Base-by-base conservation (phyloP, 768 basidiomycete genomes). In the Leucocoprinus sp. region DNA sequence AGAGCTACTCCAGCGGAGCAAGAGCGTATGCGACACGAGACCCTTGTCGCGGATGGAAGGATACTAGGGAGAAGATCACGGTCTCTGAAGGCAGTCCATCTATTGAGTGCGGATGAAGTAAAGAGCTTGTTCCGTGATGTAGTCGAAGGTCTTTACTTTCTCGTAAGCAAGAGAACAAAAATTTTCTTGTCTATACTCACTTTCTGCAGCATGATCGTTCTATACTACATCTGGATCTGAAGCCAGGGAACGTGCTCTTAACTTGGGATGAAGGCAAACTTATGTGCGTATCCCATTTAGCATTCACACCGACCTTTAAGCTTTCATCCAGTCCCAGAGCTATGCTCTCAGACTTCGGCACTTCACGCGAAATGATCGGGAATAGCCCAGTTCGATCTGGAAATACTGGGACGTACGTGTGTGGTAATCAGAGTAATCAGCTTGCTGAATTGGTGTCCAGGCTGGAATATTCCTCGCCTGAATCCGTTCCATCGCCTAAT, bases 261-360 rank as follows among this genome's bases (percentile, higher is more conserved):
- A 93, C 93, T 4, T 90, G 84, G 80, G 92, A 95, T 52, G 88
- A 93, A 52, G 88, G 84, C 11, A 71, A 68, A 47, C 67, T 93
- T 27, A 84, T 91, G 89, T 86, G 54, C 49, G 82, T 62, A 24
- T 21, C 35, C 35, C n/a, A 43, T 22, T 28, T 37, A 21, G n/a
- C n/a, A n/a, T 15, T 14, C 14, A 17, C 35, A 0, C 37, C 39
- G 39, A 26, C 26, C 50, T 22, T 44, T 8, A 42, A 27, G 29
- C 28, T 39, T 47, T 48, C 34, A 33, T 22, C 7, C 38, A 93
- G 92, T 48, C 93, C 93, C 2, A 77, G 89, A 55, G 93, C 91
- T 0, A 91, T 97, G 88, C 69, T 97, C 14, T 91, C 90, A 1
- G 93, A 97, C 55, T 97, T 97, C 62, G 93, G 93, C 14, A 95